Base-by-base conservation (phyloP, 1,139 yeast species). In the Pichia sp. region DNA sequence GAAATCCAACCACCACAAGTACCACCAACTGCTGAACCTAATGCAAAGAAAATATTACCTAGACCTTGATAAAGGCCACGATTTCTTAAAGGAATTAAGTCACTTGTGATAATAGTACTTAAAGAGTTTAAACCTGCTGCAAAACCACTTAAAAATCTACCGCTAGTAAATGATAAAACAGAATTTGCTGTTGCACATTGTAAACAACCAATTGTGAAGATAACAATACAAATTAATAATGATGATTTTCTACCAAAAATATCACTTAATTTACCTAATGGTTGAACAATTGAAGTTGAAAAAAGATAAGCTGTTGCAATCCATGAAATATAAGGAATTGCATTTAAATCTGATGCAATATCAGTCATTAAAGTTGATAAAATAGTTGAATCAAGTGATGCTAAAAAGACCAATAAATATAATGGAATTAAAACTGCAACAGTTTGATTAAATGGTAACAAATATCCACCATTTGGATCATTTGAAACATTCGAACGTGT, bases 211-310 rank as follows among this genome's bases (percentile, higher is more conserved):
- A 75, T 30, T 0, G 74, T 74, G 54, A 80, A 80, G 33, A 68
- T 56, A 4, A 63, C 45, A 47, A 76, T 74, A 55, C 80, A 74
- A 37, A 74, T 61, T 7, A 79, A 54, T 36, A 80, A 62, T 47
- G 76, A 61, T 7, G 67, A 60, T 58, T 77, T 83, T 55, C 96
- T 73, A 23, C 96, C 96, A 61, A 82, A 87, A 37, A 87, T 85
- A 57, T 87, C 96, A 4, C 94, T 82, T 30, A 89, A 64, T 58
- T 87, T 87, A 25, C 96, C 96, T 25, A 89, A 64, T 1, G 96
- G 96, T 63, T 80, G 86, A 54, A 79, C 76, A 3, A 82, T 79
- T 1, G 82, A 74, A 46, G 77, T 74, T 6, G 84, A 71, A n/a
- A 80, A 62, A 39, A 80, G 60, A 55, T 79, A 80, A 0, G 82